A percentile compares a stretch with the other conserved stretches of the same genome.
Evolutionary conservation across 345 rosid genomes (phyloP).

Genomic region (Salix dunnii): DNA sequence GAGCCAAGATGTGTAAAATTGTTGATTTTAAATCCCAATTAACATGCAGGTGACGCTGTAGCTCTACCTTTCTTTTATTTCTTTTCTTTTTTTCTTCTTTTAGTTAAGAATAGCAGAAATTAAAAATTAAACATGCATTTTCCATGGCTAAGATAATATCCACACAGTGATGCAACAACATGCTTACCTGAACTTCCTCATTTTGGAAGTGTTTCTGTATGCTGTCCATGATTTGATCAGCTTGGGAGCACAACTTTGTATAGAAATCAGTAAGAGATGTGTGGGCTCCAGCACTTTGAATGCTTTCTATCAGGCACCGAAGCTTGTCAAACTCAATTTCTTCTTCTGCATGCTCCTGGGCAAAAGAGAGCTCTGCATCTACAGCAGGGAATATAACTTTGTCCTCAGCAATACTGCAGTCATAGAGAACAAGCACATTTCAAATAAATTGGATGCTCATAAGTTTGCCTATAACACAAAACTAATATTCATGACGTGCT

Average conservation of each 20-base stretch:
- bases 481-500: conserved; percentile 26
- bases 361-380: conserved; percentile 51
- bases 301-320: conserved; percentile 44
- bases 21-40: background rate
- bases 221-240: conserved; percentile 50
- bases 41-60: background rate
- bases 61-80: background rate
- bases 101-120: background rate
- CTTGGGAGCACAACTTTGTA: conserved; percentile 44
- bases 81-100: background rate
- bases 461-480: conserved; percentile 4
- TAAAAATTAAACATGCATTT: conserved; percentile 1
- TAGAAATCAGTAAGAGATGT: conserved; percentile 46
- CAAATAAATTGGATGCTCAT: conserved; percentile 11
- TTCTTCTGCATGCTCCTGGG: conserved; percentile 60
- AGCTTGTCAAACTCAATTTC: conserved; percentile 53
- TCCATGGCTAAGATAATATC: background rate
- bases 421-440: conserved; percentile 17
- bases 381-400: conserved; percentile 63
- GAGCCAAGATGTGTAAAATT: background rate
- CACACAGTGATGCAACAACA: background rate
- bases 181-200: conserved; percentile 55
- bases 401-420: conserved; percentile 63
- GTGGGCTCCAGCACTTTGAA: conserved; percentile 48
- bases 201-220: conserved; percentile 54